Conservation (phyloP, 192 early-diverging fungal genomes). For the Rhizophagus prolifer region DNA sequence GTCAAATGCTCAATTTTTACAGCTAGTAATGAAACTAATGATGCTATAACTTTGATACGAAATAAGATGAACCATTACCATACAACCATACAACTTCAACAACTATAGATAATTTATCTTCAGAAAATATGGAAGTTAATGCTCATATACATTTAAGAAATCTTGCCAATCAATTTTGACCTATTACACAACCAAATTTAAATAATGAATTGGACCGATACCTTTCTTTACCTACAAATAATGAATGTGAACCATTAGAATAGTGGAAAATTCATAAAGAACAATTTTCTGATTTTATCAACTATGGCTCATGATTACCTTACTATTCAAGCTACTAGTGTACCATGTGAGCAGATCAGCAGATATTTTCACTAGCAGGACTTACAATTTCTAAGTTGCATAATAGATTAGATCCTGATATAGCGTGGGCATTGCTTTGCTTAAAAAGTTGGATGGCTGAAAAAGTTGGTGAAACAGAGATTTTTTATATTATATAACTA, state of each 20-base stretch:
- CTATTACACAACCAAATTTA: neutral
- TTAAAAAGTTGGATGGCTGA: neutral
- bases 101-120: too few relatives aligned
- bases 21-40: too few relatives aligned
- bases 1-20: too few relatives aligned
- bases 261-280: neutral
- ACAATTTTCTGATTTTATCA: neutral
- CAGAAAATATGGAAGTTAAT: too few relatives aligned
- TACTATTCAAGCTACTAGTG: neutral
- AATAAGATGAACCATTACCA: too few relatives aligned
- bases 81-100: too few relatives aligned
- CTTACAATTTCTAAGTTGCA: constrained; percentile 6
- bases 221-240: neutral
- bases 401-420: neutral
- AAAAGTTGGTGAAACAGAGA: neutral
- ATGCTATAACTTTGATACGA: too few relatives aligned
- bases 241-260: neutral
- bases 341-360: neutral
- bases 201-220: neutral
- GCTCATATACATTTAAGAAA: too few relatives aligned
- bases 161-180: neutral
- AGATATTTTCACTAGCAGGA: neutral
- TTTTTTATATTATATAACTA: too few relatives aligned
- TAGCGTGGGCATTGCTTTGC: neutral
- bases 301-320: too few relatives aligned